Evolutionary conservation across 2,329 filamentous ascomycete species (phyloP), one percentile per base, ranked within the genome.

Genomic region (Botrytis fragariae): DNA sequence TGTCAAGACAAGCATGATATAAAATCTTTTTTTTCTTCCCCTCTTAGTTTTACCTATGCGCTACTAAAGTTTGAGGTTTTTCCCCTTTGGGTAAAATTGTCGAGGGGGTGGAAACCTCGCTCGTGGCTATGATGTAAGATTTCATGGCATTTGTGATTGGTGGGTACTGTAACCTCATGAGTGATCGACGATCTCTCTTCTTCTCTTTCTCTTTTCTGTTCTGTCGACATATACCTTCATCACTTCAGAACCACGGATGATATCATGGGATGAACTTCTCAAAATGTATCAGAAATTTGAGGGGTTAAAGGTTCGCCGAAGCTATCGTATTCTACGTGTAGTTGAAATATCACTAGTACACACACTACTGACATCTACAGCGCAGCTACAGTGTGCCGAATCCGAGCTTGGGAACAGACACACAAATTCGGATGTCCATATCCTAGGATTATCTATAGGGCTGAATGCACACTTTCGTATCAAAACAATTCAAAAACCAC

Each of bases 81-180:
- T 75, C 76, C 74, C 42, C 69, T 76, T 77, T 75, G 61, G 72
- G 77, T 75, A 74, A 79, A 77, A 74, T 76, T 77, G 73, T 76
- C 77, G 77, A 79, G 74, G 74, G 71, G 75, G 75, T 73, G 57
- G 65, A 61, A 35, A 44, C 32, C 25, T 32, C 22, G n/a, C 6
- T 22, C 20, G 25, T 48, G 22, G 22, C n/a, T n/a, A 51, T 69
- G 44, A 70, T 70, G 59, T 72, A 68, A 62, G 54, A 64, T 54
- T 14, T n/a, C 3, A 3, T 14, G 32, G 64, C 20, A 1, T 37
- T 12, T 10, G 6, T 29, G 12, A 54, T 62, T 42, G 25, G 39
- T 10, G 3, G 60, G 37, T 62, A 45, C 44, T 20, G 7, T 45
- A 12, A 39, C 10, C 37, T 39, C 7, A 39, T 45, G 16, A 44